Evolutionary conservation across 495 filamentous ascomycete genomes (phyloP), one percentile per base, ranked within the genome.

Genomic region (Trichocladium antarcticum): DNA sequence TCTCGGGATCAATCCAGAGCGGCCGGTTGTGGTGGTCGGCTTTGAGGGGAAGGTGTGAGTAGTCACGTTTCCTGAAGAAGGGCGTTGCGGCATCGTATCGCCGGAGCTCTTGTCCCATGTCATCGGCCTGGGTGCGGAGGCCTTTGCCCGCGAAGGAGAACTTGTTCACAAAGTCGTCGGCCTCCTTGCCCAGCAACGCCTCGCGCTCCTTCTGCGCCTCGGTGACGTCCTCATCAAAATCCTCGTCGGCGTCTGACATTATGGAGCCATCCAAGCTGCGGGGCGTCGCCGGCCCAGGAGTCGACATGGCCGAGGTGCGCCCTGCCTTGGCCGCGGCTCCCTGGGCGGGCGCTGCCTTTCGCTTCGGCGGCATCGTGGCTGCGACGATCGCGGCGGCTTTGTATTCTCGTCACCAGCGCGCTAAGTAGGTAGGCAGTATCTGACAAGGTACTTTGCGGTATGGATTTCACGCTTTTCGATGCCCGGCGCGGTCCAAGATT

Each of bases 21-120:
- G 92, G 92, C 11, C 92, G 82, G 54, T 84, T 84, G 37, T 78
- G 78, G 72, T 94, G 89, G 63, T 97, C 89, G 6, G 80, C 78
- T 65, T 95, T 97, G 51, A 98, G 74, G 19, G 73, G 63, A 4
- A 95, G 72, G 49, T 83, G 82, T 6, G 84, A 85, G 57, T 90
- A 88, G 65, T 98, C 90, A 14, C 69, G 67, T 35, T 67, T 69
- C 22, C 67, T 69, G 34, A 76, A 76, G 51, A 66, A 65, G 42
- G 62, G 63, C 27, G 72, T 69, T 15, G 74, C 72, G 24, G 68
- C 67, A 45, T 76, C 74, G 48, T 54, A 44, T 16, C 59, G 56
- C 46, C 56, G 58, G 17, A 50, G 51, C n/a, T 58, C 54, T 29
- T 54, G 50, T 9, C 15, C 35, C 24, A 1, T 8, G 19, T 36